Conservation (phyloP, 345 rosid species). For the Murraya koenigii region DNA sequence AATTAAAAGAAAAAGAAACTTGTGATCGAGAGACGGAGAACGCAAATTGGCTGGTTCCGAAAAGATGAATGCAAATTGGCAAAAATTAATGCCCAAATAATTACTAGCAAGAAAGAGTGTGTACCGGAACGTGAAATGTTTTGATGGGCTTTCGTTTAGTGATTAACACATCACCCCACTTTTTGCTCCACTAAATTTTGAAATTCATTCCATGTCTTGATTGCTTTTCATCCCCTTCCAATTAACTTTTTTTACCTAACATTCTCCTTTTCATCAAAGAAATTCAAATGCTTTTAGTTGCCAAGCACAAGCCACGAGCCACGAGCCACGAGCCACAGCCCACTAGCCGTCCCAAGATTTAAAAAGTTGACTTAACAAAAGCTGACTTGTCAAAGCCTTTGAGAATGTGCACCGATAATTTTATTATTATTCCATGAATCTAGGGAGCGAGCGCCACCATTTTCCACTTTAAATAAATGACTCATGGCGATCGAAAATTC, state of each 20-base stretch:
- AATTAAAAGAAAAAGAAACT: no score
- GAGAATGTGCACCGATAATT: no score
- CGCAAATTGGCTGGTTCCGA: not conserved
- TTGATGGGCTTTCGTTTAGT: not conserved
- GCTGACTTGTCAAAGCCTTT: not conserved
- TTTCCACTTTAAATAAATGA: not conserved
- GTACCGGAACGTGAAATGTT: not conserved
- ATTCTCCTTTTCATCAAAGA: not conserved
- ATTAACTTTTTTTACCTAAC: not conserved
- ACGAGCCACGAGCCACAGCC: no score
- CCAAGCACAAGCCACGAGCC: not conserved
- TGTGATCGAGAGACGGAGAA: no score
- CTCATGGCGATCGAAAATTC: not conserved
- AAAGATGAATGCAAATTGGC: not conserved
- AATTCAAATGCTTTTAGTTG: not conserved
- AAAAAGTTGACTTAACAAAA: not conserved
- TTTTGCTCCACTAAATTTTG: not conserved
- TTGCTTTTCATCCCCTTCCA: not conserved
- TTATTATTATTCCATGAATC: no score
- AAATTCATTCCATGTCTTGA: not conserved
- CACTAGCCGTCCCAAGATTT: not conserved
- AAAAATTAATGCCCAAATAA: not conserved
- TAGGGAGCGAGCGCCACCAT: not conserved
- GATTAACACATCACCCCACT: constrained; percentile 12
- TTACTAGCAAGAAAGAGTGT: not conserved